Percentiles rank a stretch among this genome's conserved stretches.
phyloP scores from a whole-genome alignment of 2,329 filamentous ascomycete species.

The Bipolaris victoriae region DNA sequence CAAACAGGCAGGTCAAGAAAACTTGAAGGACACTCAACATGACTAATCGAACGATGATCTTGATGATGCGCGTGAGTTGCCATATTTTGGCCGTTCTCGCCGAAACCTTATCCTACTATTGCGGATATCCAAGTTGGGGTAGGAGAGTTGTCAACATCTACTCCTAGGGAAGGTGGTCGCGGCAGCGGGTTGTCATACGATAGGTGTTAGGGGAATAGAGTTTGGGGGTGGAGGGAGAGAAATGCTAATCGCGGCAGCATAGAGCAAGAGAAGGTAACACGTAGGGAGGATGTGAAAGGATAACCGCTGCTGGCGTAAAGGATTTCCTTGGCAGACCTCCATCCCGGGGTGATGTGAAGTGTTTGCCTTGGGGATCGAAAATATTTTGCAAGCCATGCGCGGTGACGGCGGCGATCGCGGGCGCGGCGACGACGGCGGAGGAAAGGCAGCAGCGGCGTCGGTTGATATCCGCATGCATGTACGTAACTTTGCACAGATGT shows the following conservation, averaged over 20 bases:
- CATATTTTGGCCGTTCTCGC: background rate
- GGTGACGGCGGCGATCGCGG: background rate
- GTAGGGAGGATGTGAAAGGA: background rate
- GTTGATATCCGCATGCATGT: background rate
- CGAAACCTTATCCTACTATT: background rate
- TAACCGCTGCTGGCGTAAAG: background rate
- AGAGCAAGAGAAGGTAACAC: background rate
- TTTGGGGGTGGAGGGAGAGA: background rate
- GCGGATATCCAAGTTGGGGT: background rate
- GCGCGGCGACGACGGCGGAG: background rate
- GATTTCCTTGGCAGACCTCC: background rate
- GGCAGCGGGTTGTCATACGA: background rate
- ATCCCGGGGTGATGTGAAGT: background rate
- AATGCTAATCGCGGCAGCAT: background rate
- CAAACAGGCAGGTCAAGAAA: background rate
- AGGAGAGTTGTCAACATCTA: background rate
- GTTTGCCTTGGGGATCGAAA: background rate
- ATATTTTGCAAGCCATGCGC: background rate
- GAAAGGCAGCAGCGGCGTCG: background rate
- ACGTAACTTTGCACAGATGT: background rate
- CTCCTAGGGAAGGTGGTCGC: background rate
- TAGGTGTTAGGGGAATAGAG: background rate
- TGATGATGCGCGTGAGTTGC: background rate
- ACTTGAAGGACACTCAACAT: background rate
- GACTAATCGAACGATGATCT: background rate